Base-by-base conservation (phyloP, 176 grass and related monocot species). In the Carex pumila region DNA sequence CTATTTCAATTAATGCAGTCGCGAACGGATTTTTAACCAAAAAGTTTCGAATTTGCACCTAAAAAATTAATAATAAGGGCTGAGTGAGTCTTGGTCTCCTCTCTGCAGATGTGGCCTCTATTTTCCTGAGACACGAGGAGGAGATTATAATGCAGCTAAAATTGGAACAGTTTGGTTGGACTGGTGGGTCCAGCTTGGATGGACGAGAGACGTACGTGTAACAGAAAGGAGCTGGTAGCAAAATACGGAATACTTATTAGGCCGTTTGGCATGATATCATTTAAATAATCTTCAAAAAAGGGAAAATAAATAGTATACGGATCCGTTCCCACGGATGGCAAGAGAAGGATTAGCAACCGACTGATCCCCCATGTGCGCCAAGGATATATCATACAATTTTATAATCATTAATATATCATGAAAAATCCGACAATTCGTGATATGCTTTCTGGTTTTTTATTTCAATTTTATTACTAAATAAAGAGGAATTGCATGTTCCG, bases 281-380 rank as follows among this genome's bases (percentile, higher is more conserved):
- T 43, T 37, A 6, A 41, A 22, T 61, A 58, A 79, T 25, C 36
- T 3, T 21, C 57, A 31, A 57, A 43, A 21, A 25, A 21, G 5
- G 13, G 32, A 3, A 36, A 61, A 62, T 62, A 62, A 81, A 60
- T n/a, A 8, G 32, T 64, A 60, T 50, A 76, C 73, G 13, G 50
- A 77, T 77, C 73, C 52, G 12, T 77, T 32, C 72, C 49, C 49
- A 77, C 10, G 72, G 4, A 76, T 54, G 72, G 13, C 47, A 25
- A 74, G 71, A 74, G 8, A 13, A 71, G 10, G 56, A 61, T 13
- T n/a, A 25, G 25, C 50, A 54, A 57, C 68, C 37, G 17, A 41
- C 13, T 78, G 65, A 81, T 81, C n/a, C 22, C 49, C 79, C 80
- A 82, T 82, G 80, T 82, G 61, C n/a, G 12, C 81, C 43, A 53